A percentile compares a stretch with the other conserved stretches of the same genome.
phyloP scores from a whole-genome alignment of 2,329 filamentous ascomycete genomes.

The Cladosporium cucumerinum region DNA sequence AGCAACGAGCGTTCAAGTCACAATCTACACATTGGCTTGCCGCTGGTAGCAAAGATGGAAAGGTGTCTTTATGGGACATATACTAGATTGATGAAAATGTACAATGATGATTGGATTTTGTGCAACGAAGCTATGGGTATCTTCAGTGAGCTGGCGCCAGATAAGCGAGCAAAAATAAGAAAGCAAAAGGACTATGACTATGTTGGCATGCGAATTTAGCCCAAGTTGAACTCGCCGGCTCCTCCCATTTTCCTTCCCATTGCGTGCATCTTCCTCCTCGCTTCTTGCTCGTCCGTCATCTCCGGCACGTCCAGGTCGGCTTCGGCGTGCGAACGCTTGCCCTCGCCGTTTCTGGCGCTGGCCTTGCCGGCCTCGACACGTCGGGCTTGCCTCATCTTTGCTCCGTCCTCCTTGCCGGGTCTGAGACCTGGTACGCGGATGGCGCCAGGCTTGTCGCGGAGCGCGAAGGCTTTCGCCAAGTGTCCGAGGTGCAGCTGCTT shows the following conservation, averaged over 20 bases:
- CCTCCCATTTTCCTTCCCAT: slow-evolving; percentile 52
- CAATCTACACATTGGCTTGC: slow-evolving; percentile 81
- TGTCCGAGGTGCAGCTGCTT: slow-evolving; percentile 88
- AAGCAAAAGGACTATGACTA: not conserved
- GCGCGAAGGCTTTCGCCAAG: slow-evolving; percentile 85
- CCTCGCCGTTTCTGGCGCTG: slow-evolving; percentile 26
- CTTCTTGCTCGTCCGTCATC: slow-evolving; percentile 42
- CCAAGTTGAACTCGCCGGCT: slow-evolving; percentile 58
- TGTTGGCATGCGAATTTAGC: slow-evolving; percentile 25
- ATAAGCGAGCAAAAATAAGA: slow-evolving; percentile 19
- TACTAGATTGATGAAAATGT: slow-evolving; percentile 49
- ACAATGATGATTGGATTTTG: not conserved
- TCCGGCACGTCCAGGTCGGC: slow-evolving; percentile 28
- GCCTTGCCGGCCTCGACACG: slow-evolving; percentile 35
- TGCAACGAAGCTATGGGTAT: slow-evolving; percentile 17
- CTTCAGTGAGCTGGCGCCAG: slow-evolving; percentile 10
- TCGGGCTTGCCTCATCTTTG: slow-evolving; percentile 45
- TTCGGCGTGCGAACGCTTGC: slow-evolving; percentile 28
- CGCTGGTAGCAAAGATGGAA: slow-evolving; percentile 89
- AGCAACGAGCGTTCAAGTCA: slow-evolving; percentile 50
- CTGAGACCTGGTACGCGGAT: slow-evolving; percentile 58
- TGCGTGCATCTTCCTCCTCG: slow-evolving; percentile 52
- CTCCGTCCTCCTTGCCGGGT: slow-evolving; percentile 46
- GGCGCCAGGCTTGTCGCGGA: slow-evolving; percentile 82
- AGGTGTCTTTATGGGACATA: slow-evolving; percentile 92